A percentile compares a stretch with the other conserved stretches of the same genome.
phyloP scores from a whole-genome alignment of 2,329 filamentous ascomycete genomes.

The Sphaerostilbella broomeana region DNA sequence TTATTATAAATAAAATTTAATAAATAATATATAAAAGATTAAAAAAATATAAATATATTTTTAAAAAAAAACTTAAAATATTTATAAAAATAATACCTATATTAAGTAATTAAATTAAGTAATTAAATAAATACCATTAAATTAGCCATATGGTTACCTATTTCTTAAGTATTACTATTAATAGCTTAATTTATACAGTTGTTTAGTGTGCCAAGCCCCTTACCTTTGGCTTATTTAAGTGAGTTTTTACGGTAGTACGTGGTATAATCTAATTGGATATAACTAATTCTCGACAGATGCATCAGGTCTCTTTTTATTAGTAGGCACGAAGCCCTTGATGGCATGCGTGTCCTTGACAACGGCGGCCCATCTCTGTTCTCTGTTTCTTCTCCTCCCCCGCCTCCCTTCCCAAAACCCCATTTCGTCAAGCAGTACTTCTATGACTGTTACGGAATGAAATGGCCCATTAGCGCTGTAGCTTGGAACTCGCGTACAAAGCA shows the following conservation, averaged over 20 bases:
- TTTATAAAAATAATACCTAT: neutral
- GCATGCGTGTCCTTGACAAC: constrained; percentile 38
- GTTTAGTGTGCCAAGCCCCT: too few species aligned
- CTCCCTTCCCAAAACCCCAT: constrained; percentile 37
- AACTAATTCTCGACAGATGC: neutral
- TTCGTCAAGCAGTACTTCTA: constrained; percentile 49
- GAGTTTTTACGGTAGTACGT: neutral
- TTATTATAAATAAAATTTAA: too few species aligned
- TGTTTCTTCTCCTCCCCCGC: constrained; percentile 23
- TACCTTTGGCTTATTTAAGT: too few species aligned
- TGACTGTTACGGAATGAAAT: constrained; percentile 33
- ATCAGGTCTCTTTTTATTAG: neutral
- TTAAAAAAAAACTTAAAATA: too few species aligned
- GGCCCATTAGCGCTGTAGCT: neutral
- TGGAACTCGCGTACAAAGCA: constrained; percentile 44
- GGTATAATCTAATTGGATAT: neutral
- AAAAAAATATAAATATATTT: too few species aligned
- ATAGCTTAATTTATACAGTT: too few species aligned
- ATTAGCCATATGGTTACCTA: neutral
- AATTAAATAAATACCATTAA: neutral
- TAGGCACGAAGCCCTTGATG: constrained; percentile 28
- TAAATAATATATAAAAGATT: too few species aligned
- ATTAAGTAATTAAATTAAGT: neutral
- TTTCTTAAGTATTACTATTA: too few species aligned
- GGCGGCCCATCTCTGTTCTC: constrained; percentile 50